Conservation (phyloP, 371 early-diverging fungal genomes). For the Mortierella polycephala region DNA sequence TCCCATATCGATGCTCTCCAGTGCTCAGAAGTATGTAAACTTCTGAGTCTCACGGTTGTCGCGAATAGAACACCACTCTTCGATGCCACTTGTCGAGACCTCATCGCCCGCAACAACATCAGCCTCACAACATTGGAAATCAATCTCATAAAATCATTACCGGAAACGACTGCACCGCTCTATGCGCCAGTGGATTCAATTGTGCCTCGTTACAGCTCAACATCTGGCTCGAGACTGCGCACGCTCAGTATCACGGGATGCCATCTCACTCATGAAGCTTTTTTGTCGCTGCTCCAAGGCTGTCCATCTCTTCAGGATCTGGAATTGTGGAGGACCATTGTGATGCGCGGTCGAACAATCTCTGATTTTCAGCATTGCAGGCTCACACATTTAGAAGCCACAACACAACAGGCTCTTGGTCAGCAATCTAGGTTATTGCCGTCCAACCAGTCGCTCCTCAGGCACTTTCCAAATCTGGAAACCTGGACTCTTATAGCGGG, state of each 20-base stretch:
- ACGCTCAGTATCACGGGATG: too few relatives aligned
- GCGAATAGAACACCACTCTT: background rate
- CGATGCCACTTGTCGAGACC: background rate
- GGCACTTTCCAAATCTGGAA: constrained; percentile 12
- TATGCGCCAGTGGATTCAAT: too few relatives aligned
- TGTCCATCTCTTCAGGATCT: background rate
- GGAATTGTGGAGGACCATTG: background rate
- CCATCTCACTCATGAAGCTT: background rate
- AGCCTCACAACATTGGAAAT: background rate
- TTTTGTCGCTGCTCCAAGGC: background rate
- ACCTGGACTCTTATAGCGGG: background rate
- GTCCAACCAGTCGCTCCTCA: background rate
- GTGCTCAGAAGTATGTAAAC: background rate
- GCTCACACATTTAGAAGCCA: background rate
- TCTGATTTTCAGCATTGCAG: background rate
- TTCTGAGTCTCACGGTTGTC: background rate
- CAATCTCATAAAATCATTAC: background rate
- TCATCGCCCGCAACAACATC: constrained; percentile 4
- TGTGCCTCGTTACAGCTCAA: too few relatives aligned
- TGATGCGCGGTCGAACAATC: too few relatives aligned
- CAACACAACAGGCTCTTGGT: background rate
- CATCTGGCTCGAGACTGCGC: too few relatives aligned
- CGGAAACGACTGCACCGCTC: too few relatives aligned
- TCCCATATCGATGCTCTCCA: background rate
- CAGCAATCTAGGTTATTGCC: too few relatives aligned